phyloP scores from a whole-genome alignment of 2,329 filamentous ascomycete genomes.

The Scedosporium minutisporum region DNA sequence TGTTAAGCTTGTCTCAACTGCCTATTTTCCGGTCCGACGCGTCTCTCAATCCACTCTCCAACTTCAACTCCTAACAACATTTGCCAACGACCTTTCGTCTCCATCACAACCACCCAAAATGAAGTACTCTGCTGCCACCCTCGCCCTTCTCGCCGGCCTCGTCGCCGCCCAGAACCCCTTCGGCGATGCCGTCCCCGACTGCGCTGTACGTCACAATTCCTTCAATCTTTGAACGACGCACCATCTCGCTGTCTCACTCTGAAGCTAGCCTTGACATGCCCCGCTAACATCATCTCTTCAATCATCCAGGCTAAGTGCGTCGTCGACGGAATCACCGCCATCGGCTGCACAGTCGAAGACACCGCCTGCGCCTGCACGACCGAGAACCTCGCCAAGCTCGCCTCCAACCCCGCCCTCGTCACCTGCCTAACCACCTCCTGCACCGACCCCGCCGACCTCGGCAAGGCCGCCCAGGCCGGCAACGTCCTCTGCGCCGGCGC shows the following conservation, averaged over 20 bases:
- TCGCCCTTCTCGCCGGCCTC: constrained; percentile 4
- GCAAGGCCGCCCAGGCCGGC: not conserved
- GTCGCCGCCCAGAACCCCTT: constrained; percentile 20
- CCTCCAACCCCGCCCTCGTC: constrained; percentile 3
- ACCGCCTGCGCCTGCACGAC: constrained; percentile 18
- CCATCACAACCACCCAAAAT: constrained; percentile 3
- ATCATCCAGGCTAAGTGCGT: constrained; percentile 13
- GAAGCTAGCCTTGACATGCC: not conserved
- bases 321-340: constrained; percentile 14
- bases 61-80: not conserved
- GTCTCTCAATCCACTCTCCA: too few relatives aligned
- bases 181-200: constrained; percentile 9
- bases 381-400: constrained; percentile 14
- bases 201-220: constrained; percentile 1
- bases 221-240: not conserved
- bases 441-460: not conserved
- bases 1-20: not conserved
- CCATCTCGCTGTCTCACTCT: not conserved
- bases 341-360: constrained; percentile 18
- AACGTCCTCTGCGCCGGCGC: not conserved
- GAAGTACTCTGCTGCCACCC: constrained; percentile 6
- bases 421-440: constrained; percentile 1
- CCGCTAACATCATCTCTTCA: not conserved
- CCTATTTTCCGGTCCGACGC: not conserved
- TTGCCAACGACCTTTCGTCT: not conserved